Evolutionary conservation across 1,284 basidiomycete genomes (phyloP).

Genomic region (Boletus sp.): DNA sequence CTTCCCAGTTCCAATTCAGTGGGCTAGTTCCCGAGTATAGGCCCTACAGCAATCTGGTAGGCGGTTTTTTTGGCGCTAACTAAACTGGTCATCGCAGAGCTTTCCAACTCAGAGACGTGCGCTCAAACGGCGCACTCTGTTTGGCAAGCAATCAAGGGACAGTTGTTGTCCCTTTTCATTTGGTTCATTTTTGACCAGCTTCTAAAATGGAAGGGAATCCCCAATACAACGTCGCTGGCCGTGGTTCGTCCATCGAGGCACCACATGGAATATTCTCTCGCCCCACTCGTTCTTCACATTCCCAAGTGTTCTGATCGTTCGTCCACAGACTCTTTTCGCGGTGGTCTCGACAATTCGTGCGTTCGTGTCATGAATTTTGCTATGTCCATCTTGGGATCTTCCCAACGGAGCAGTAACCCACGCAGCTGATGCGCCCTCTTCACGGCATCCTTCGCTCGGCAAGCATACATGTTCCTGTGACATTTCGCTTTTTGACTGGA

Average conservation of each 20-base stretch:
- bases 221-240: conserved; percentile 13
- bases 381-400: conserved; percentile 25
- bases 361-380: conserved; percentile 8
- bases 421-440: conserved; percentile 34
- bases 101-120: conserved; percentile 10
- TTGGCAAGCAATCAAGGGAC: conserved; percentile 34
- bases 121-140: conserved; percentile 27
- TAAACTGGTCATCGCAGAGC: conserved; percentile 9
- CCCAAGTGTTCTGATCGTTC: conserved; percentile 14
- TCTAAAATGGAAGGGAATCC: conserved; percentile 34
- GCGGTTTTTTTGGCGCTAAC: conserved; percentile 9
- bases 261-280: conserved; percentile 19
- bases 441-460: conserved; percentile 28
- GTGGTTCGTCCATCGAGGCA: conserved; percentile 12
- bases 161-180: conserved; percentile 29
- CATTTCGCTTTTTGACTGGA: conserved; percentile 21
- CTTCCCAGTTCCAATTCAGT: background rate
- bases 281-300: conserved; percentile 11
- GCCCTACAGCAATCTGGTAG: background rate
- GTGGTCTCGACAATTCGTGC: conserved; percentile 6
- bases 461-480: conserved; percentile 13
- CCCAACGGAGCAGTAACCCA: conserved; percentile 23
- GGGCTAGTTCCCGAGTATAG: background rate
- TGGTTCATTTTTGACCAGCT: conserved; percentile 24
- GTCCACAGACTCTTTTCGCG: conserved; percentile 4